Percentiles rank a stretch among this genome's conserved stretches.
Evolutionary conservation across 192 early-diverging fungal genomes (phyloP).

Genomic region (Coemansia erecta): DNA sequence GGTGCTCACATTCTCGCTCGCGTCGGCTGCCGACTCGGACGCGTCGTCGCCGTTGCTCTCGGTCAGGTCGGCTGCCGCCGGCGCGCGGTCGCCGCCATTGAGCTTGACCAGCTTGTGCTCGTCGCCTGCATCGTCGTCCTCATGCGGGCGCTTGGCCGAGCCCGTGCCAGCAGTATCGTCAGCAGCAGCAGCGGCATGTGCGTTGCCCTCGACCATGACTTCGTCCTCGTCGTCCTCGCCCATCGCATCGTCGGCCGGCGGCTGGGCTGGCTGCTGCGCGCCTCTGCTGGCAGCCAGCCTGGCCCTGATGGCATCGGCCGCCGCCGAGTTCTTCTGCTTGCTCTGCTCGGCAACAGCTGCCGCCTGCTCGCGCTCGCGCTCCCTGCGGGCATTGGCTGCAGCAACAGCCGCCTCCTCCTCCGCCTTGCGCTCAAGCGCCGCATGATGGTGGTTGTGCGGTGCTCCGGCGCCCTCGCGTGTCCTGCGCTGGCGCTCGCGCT

Average conservation of each 20-base stretch:
- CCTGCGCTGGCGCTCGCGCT: conserved; percentile 42
- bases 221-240: conserved; percentile 17
- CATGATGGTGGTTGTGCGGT: conserved; percentile 1
- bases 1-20: conserved; percentile 8
- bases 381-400: conserved; percentile 47
- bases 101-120: conserved; percentile 6
- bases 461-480: background rate
- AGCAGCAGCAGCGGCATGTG: conserved; percentile 5
- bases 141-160: conserved; percentile 52
- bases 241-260: background rate
- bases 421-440: conserved; percentile 40
- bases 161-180: too few species aligned
- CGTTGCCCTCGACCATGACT: conserved; percentile 22
- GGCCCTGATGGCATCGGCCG: conserved; percentile 66
- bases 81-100: background rate
- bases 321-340: conserved; percentile 52
- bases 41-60: background rate
- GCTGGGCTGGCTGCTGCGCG: background rate
- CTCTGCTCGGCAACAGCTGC: background rate
- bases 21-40: conserved; percentile 11
- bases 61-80: background rate
- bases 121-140: conserved; percentile 54
- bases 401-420: conserved; percentile 52
- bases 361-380: conserved; percentile 20
- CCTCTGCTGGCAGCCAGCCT: conserved; percentile 32